A percentile compares a stretch with the other conserved stretches of the same genome.
These are phyloP conservation scores for Kondoa malvinella DNA, from an alignment of 768 basidiomycete species.

Conservation along the genomic window DNA sequence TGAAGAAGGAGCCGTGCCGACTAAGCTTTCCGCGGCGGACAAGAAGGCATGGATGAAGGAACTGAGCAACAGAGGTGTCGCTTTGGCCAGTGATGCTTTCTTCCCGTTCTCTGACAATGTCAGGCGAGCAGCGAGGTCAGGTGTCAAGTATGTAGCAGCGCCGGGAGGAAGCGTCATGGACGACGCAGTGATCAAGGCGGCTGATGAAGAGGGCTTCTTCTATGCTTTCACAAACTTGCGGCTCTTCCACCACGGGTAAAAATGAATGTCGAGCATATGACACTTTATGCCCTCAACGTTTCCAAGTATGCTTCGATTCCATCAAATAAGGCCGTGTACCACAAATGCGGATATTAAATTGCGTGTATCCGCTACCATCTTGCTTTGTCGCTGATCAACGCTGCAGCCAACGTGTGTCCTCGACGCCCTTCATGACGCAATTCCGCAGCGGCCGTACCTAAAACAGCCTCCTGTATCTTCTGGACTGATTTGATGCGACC, in stretches of 20 bases:
- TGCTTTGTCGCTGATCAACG: no score
- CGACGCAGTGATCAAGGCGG: constrained; percentile 83
- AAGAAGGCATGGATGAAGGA: constrained; percentile 53
- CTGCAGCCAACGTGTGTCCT: no score
- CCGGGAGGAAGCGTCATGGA: constrained; percentile 88
- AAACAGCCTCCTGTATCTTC: no score
- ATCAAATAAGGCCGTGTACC: no score
- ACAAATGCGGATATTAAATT: no score
- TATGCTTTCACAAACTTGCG: constrained; percentile 77
- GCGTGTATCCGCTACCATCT: no score
- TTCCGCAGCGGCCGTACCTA: no score
- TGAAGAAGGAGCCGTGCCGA: constrained; percentile 43
- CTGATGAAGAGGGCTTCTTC: constrained; percentile 78
- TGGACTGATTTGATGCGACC: no score
- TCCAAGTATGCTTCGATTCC: no score
- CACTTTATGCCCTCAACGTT: no score
- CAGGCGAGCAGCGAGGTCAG: constrained; percentile 75
- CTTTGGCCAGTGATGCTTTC: constrained; percentile 93
- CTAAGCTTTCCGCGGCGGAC: constrained; percentile 50
- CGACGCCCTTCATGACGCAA: no score
- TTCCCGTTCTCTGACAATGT: constrained; percentile 99
- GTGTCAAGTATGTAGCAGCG: constrained; percentile 67
- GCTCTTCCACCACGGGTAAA: constrained; percentile 63
- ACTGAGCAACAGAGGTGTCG: constrained; percentile 54
- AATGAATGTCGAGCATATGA: neutral